Base-by-base conservation (phyloP, 2,329 filamentous ascomycete species). In the Clonostachys byssicola region DNA sequence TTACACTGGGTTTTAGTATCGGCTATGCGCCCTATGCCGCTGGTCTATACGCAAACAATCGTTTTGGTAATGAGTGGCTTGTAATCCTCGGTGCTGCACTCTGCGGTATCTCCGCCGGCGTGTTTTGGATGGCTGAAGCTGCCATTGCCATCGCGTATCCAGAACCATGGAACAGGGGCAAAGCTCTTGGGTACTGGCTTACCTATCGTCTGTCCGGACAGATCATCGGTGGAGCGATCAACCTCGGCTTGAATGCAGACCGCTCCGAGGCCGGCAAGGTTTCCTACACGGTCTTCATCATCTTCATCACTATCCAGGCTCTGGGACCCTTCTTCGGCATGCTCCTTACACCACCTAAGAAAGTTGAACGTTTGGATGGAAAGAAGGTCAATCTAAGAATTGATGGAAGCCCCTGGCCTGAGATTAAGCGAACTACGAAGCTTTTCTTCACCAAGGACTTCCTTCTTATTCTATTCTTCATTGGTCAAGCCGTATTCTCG, bases 61-160 rank as follows among this genome's bases (percentile, higher is more conserved):
- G 85, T 0, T 89, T 77, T 55, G 83, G 83, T 2, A 80, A 67
- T 1, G 77, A 84, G 52, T 90, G 86, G 86, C 74, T 89, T 10
- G 75, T 83, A 0, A 71, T 89, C 1, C 63, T 89, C 9, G 86
- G 85, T 1, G 84, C 83, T 1, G 83, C 83, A 0, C 68, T 86
- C 0, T 89, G 86, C 52, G 86, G 86, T 16, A 73, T 88, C 34
- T 84, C 81, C 0, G 86, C 86, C 0, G 86, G 86, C 0, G 71
- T 89, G 0, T 89, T 89, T 63, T 90, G 86, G 86, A 83, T 83
- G 72, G 80, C 85, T 0, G 86, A 90, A 63, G 83, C 83, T 1
- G 85, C 86, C 1, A 87, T 90, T 48, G 85, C 85, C 0, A 78
- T 89, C 17, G 75, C 81, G 0, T 90, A 90, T 52, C 85, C 86